Evolutionary conservation across 2,329 filamentous ascomycete genomes (phyloP), one percentile per base, ranked within the genome.

Genomic region (Trichoderma polysporum): DNA sequence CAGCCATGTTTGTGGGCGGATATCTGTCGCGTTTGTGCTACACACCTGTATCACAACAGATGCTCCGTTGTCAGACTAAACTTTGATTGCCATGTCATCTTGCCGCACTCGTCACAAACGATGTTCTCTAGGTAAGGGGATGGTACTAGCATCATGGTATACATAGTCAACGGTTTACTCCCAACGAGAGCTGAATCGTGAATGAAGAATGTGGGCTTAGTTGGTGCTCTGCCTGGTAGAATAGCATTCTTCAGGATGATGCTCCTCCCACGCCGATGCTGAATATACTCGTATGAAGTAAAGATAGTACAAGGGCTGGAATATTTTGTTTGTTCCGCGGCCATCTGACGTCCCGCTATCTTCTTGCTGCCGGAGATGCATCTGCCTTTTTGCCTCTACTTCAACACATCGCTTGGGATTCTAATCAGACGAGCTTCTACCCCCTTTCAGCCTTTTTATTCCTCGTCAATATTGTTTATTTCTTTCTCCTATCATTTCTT

Each of bases 1-100:
- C 50, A 17, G 27, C 29, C 60, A 54, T 64, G 60, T 64, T 64
- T 64, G 60, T 56, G 35, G 50, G 37, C 29, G 49, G 50, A 54
- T 33, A 27, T 22, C 29, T 25, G 33, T 53, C 29, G 37, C 47
- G 37, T 47, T 39, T 41, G 60, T 64, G 60, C 19, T 13, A 64
- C 60, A 45, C 15, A 19, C 10, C 10, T 56, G 19, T 39, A 56
- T 56, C 19, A 33, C 19, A 54, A 27, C 22, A 50, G 8, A 5
- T 53, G 49, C n/a, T 47, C n/a, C 60, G 27, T 64, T 52, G 60
- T 56, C 35, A 31, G 25, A 29, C 58, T 15, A 49, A n/a, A 12
- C 8, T 9, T 15, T 31, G 39, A 35, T 31, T 25, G 57, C 27
- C 57, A 17, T 35, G 39, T 22, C 27, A n/a, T 8, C 22, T 13